phyloP scores from a whole-genome alignment of 2,329 filamentous ascomycete genomes.

The Neofusicoccum sp. region DNA sequence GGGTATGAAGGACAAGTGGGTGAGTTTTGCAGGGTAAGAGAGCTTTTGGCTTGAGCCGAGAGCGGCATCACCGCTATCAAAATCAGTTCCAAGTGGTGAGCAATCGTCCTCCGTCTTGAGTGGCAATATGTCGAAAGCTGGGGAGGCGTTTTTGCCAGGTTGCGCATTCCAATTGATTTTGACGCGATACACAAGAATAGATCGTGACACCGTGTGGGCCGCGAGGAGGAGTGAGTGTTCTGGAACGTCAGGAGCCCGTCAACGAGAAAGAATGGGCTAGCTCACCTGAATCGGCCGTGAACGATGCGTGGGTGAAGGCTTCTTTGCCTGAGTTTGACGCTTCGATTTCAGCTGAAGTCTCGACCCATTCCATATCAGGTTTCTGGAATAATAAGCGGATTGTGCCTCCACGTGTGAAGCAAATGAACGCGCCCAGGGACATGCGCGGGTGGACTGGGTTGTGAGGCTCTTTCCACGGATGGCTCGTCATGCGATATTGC shows the following conservation, averaged over 20 bases:
- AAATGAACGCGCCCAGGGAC: conserved; percentile 67
- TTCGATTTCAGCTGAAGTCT: conserved; percentile 74
- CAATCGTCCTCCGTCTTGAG: conserved; percentile 36
- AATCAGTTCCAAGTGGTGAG: conserved; percentile 29
- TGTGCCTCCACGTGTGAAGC: conserved; percentile 72
- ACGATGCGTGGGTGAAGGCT: conserved; percentile 44
- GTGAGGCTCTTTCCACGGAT: conserved; percentile 69
- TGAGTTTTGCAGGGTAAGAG: conserved; percentile 52
- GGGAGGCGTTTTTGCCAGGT: conserved; percentile 52
- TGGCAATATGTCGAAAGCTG: conserved; percentile 33
- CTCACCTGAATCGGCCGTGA: conserved; percentile 69
- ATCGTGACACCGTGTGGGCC: conserved; percentile 69
- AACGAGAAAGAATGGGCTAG: conserved; percentile 8
- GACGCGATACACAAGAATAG: conserved; percentile 74
- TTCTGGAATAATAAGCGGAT: conserved; percentile 79
- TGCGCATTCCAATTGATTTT: conserved; percentile 74
- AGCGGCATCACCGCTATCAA: conserved; percentile 30
- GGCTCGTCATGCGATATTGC: conserved; percentile 67
- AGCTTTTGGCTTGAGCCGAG: conserved; percentile 30
- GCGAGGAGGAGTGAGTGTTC: conserved; percentile 62
- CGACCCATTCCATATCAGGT: conserved; percentile 70
- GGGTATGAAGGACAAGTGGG: conserved; percentile 74
- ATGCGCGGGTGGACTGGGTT: conserved; percentile 60
- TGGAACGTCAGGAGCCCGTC: conserved; percentile 27
- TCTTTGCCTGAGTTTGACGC: conserved; percentile 65